Base-by-base conservation (phyloP, 805 yeast genomes). In the Candida berthetii region DNA sequence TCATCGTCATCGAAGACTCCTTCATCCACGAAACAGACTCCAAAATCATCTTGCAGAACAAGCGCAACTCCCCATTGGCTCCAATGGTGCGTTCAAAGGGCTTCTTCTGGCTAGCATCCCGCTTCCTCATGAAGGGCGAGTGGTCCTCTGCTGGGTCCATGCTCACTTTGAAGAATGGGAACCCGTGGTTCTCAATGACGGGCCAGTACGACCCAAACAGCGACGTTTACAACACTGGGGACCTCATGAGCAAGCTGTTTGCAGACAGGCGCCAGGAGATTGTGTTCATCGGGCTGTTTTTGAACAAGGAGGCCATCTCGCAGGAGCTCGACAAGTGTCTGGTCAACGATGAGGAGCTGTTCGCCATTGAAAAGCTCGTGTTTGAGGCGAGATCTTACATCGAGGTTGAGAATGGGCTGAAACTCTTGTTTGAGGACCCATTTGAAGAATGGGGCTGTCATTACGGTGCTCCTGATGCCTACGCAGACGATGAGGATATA, bases 401-500 rank as follows among this genome's bases (percentile, higher is more conserved):
- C 13, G 39, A 45, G 16, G 39, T 49, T n/a, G 41, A 43, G 27
- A 37, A 34, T 1, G 36, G 41, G 31, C 40, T 44, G 20, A 31
- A 33, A 37, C 44, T 31, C 18, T 11, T 31, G 7, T 31, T 31
- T 17, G 34, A 31, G 15, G 34, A 31, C 17, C 34, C 34, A 7
- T 31, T 31, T 31, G 34, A 31, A 16, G 34, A 31, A 17, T 31
- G 34, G 34, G 34, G 34, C 4, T 16, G 19, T 16, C 34, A 31
- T 16, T 31, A 31, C 19, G 34, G 34, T 13, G 34, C 6, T 5
- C 17, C n/a, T 5, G 34, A n/a, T 8, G 13, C 34, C 15, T 38
- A 25, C 16, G 31, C 8, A 25, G 34, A 31, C 14, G 36, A 35
- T 14, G 33, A 25, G 14, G 29, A 41, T 25, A 33, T 31, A 4